A percentile compares a stretch with the other conserved stretches of the same genome.
Evolutionary conservation across 75 land plant species (phyloP).

Genomic region (Sequoia sempervirens): DNA sequence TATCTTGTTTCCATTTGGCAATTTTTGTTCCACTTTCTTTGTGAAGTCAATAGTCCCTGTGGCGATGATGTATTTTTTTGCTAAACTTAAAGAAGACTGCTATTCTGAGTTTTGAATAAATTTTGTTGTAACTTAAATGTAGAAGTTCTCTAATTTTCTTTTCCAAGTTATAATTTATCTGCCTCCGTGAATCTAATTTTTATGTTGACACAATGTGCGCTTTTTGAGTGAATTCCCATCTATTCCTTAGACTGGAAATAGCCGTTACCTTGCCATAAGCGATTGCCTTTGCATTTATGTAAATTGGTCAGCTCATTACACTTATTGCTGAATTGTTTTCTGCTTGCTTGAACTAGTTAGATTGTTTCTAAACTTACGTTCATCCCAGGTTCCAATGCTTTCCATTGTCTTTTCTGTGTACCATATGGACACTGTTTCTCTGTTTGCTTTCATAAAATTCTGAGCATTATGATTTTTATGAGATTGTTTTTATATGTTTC

Average conservation of each 20-base stretch:
- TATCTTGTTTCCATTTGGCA: slow-evolving; percentile 1
- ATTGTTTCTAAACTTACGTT: not conserved
- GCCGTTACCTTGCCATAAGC: not conserved
- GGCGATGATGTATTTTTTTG: not conserved
- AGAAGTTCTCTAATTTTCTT: not conserved
- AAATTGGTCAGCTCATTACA: not conserved
- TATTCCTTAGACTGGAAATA: not conserved
- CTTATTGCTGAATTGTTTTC: not conserved
- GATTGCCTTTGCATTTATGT: not conserved
- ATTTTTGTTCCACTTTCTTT: too few relatives aligned
- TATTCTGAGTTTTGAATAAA: not conserved
- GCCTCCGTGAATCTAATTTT: not conserved
- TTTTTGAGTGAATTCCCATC: not conserved
- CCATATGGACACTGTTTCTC: not conserved
- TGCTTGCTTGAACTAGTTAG: not conserved
- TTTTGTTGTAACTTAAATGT: too few relatives aligned
- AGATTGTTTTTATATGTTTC: not conserved
- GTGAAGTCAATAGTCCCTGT: not conserved
- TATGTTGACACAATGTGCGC: not conserved
- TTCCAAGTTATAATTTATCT: not conserved
- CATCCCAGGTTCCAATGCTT: not conserved
- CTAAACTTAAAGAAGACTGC: not conserved
- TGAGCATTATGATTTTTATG: not conserved
- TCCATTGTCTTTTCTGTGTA: not conserved
- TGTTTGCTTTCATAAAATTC: not conserved